Percentiles rank a stretch among this genome's conserved stretches.
phyloP scores from a whole-genome alignment of 495 filamentous ascomycete genomes.

The Annulohypoxylon nitens region DNA sequence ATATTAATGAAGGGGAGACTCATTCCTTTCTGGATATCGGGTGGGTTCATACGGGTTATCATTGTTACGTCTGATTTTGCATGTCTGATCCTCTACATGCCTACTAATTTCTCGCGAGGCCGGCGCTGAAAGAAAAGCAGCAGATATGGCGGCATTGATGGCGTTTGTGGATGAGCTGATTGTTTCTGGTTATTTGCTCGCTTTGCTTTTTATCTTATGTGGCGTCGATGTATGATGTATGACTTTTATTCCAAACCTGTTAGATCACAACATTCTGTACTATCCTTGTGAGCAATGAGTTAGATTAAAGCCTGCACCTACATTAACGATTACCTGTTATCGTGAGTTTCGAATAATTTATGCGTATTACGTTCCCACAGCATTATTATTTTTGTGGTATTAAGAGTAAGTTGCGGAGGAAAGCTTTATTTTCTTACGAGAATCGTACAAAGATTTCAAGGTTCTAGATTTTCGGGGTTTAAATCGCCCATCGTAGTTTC shows the following conservation, averaged over 20 bases:
- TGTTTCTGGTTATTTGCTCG: background rate
- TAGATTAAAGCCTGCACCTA: background rate
- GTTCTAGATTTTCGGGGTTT: background rate
- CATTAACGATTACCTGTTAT: background rate
- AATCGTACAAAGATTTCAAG: background rate
- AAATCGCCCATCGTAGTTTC: background rate
- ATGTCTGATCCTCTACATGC: background rate
- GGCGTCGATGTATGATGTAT: background rate
- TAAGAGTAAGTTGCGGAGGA: background rate
- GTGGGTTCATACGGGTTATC: background rate
- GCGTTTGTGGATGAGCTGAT: background rate
- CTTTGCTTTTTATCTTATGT: background rate
- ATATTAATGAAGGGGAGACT: background rate
- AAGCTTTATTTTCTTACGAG: background rate
- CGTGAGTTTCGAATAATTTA: background rate
- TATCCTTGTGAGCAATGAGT: background rate
- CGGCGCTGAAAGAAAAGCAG: background rate
- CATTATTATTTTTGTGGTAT: background rate
- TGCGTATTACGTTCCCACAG: background rate
- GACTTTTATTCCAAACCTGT: background rate
- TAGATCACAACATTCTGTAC: constrained; percentile 1
- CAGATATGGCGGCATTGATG: background rate
- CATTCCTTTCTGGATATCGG: background rate
- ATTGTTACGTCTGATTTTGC: background rate
- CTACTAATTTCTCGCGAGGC: background rate